Base-by-base conservation (phyloP, 2,329 filamentous ascomycete species). In the Mycogone perniciosa region DNA sequence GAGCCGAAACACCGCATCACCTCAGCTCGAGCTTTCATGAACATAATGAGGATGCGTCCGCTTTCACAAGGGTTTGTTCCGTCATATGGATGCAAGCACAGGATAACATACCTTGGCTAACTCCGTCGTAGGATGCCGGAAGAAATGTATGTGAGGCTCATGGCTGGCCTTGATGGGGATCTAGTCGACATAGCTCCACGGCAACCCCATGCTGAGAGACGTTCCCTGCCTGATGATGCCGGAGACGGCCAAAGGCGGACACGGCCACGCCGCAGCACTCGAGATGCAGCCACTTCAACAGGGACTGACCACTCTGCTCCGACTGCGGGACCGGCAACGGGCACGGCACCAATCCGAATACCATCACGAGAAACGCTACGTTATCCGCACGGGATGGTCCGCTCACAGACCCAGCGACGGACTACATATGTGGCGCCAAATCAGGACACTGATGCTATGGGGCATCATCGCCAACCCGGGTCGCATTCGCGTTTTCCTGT, bases 1-100 rank as follows among this genome's bases (percentile, higher is more conserved):
- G 76, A 82, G 52, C 59, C 62, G 6, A 67, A 63, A 49, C 54
- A 57, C 2, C 30, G 46, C 8, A 39, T 9, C 42, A 46, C 8
- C n/a, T 59, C 62, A 6, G 52, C 59, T 1, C 55, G 64, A 34
- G 57, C 63, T 5, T 67, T 67, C 39, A 48, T 68, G 43, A 63
- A 59, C 43, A 56, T 67, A 47, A 64, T 68, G 55, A 61, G 65
- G 42, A 54, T 61, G 35, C 57, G 62, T 4, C 50, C 55, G 33
- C 34, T 59, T 27, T 54, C 62, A 11, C 30, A 54, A 30, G 57
- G 55, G 63, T 66, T n/a, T 30, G 37, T 33, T 29, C 34, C 7
- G 1, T 31, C n/a, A 30, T 7, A 10, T 26, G 1, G 20, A 9
- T 37, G 9, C 11, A 6, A 4, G 31, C 9, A 7, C 8, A 13